Evolutionary conservation across 1,139 yeast species (phyloP).

Genomic region (Hyphopichia buzzinii): DNA sequence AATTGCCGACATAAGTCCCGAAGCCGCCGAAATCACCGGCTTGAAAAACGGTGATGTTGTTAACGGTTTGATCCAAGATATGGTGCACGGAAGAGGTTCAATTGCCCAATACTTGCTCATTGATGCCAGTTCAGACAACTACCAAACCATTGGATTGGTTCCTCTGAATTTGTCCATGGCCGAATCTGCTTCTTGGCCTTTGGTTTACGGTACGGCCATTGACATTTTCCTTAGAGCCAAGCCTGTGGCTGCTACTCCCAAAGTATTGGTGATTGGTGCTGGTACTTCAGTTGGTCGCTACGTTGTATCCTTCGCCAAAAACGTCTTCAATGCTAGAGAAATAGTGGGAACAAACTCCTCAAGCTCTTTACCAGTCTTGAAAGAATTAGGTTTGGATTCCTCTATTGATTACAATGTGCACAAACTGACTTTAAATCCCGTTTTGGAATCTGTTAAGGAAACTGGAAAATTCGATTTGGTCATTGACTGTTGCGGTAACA

Average conservation of each 20-base stretch:
- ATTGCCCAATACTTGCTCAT: constrained; percentile 34
- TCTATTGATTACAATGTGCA: constrained; percentile 48
- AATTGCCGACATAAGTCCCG: neutral
- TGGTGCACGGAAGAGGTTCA: constrained; percentile 44
- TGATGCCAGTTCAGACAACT: constrained; percentile 14
- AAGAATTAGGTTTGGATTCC: constrained; percentile 50
- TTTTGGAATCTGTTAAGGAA: constrained; percentile 21
- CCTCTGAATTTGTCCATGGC: constrained; percentile 49
- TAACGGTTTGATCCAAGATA: constrained; percentile 48
- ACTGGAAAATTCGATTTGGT: constrained; percentile 35
- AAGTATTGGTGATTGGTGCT: constrained; percentile 67
- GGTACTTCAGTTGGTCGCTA: constrained; percentile 67
- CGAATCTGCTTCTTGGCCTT: constrained; percentile 60
- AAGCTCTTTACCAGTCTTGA: constrained; percentile 36
- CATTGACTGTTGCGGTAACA: constrained; percentile 29
- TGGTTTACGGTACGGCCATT: constrained; percentile 58
- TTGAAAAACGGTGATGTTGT: constrained; percentile 54
- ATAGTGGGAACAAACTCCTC: constrained; percentile 42
- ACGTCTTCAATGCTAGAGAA: constrained; percentile 42
- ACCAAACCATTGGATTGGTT: constrained; percentile 27
- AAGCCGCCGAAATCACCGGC: neutral
- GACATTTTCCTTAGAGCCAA: constrained; percentile 29
- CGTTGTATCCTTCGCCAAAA: constrained; percentile 56
- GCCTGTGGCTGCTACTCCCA: constrained; percentile 14
- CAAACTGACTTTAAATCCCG: constrained; percentile 18